Base-by-base conservation (phyloP, 768 basidiomycete species). In the Mycena rebaudengoi region DNA sequence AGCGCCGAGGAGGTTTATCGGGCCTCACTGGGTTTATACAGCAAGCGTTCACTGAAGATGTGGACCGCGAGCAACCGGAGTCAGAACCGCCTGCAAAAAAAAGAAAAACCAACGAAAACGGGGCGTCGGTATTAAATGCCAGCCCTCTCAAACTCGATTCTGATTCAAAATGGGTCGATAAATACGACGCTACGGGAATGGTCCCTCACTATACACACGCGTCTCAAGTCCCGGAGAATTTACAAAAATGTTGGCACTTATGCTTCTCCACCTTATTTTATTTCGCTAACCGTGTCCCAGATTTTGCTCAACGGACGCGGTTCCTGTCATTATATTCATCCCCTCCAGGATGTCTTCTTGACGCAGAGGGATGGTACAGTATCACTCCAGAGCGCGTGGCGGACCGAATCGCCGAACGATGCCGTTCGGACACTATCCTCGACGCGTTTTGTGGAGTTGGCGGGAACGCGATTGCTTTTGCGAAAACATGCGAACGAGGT, bases 401-500 rank as follows among this genome's bases (percentile, higher is more conserved):
- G 8, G 77, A 86, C 62, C 96, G 95, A 74, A 98, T 98, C 44
- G 97, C 98, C 0, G 92, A 97, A 68, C 83, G 96, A 23, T 98
- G 97, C 80, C 86, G 91, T 8, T 94, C 91, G 66, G 88, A 88
- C 64, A 90, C 90, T 4, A 83, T 98, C 62, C 82, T 97, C 33
- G 98, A 99, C 72, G 94, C 96, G 0, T 99, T 99, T 74, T 98
- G 96, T 71, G 98, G 98, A 1, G 96, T 99, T 0, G 98, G 98
- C 26, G 98, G 97, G 16, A 99, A 99, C 71, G 88, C 97, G 1
- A 99, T 99, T 60, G 95, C 96, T 4, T 98, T 99, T 76, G 98
- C 98, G 3, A 88, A 91, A 74, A 98, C 96, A 3, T 99, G 98
- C 78, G 92, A 97, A 74, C 80, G 92, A 76, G 97, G 97, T 98